Base-by-base conservation (phyloP, 371 early-diverging fungal genomes). In the Mortierella sp. region DNA sequence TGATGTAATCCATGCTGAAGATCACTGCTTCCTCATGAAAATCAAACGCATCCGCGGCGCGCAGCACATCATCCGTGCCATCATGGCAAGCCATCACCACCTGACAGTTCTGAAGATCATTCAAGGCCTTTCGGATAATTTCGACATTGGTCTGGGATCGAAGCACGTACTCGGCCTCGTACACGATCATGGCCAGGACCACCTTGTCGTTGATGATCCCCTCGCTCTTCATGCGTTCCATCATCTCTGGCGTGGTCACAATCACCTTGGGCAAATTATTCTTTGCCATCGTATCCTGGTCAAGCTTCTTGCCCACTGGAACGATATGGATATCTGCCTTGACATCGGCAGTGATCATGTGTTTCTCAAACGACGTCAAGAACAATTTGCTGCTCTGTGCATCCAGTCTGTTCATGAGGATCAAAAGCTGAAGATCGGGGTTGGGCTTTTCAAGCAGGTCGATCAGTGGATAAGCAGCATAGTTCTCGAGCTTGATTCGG, bases 161-260 rank as follows among this genome's bases (percentile, higher is more conserved):
- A 9, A 66, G 28, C 26, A 66, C 62, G 30, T 70, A 70, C 54
- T 76, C 78, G 23, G 78, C 78, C 48, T 76, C 78, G 19, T 55
- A 76, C 34, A 76, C 56, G 0, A 67, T 38, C 63, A 76, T 19
- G 14, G 57, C 42, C 24, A 46, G 39, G 12, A 65, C 61, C 12
- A 52, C 21, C 8, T 55, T 38, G 16, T 51, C 48, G 8, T n/a
- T 18, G 42, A 76, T 58, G 0, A 70, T 41, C 12, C 23, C 27
- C 12, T 61, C 56, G 2, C 31, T 27, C 39, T 31, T 61, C 46
- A 76, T 19, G 5, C 42, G 58, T 0, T 21, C 28, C 52, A 70
- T 46, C 34, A 63, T 54, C 10, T 65, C 52, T 6, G 71, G 67
- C 2, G 78, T 59, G 27, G 56, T 52, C 4, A 70, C 27, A 13